Evolutionary conservation across 495 filamentous ascomycete species (phyloP).

Genomic region (Darksidea phi): DNA sequence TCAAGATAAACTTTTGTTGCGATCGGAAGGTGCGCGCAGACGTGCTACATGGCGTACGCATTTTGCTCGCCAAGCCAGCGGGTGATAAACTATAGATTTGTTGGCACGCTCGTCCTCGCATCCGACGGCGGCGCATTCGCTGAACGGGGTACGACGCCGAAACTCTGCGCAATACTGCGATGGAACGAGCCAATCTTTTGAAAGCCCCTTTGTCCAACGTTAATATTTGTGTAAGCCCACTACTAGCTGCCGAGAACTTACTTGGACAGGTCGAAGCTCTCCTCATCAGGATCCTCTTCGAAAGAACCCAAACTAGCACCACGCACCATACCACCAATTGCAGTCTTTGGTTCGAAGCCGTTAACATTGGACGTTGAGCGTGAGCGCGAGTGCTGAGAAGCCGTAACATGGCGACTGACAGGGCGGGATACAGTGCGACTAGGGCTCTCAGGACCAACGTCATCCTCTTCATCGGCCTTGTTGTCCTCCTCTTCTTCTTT

Average conservation of each 20-base stretch:
- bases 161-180: conserved; percentile 37
- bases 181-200: conserved; percentile 70
- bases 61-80: too few species aligned
- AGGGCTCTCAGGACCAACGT: conserved; percentile 29
- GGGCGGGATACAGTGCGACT: conserved; percentile 36
- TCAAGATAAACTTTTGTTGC: too few species aligned
- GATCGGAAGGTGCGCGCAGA: too few species aligned
- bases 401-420: conserved; percentile 17
- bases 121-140: background rate
- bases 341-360: background rate
- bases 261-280: conserved; percentile 65
- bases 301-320: conserved; percentile 38
- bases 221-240: background rate
- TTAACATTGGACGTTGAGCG: conserved; percentile 23
- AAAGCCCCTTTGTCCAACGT: conserved; percentile 56
- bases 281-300: conserved; percentile 55
- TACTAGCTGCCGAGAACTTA: conserved; percentile 41
- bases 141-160: too few species aligned
- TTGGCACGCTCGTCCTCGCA: conserved; percentile 12
- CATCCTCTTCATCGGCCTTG: conserved; percentile 29
- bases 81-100: too few species aligned
- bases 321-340: conserved; percentile 28
- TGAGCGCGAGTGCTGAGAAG: background rate
- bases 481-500: conserved; percentile 12
- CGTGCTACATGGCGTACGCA: too few species aligned